Percentiles rank a stretch among this genome's conserved stretches.
Evolutionary conservation across 129 eudicot genomes (phyloP).

Genomic region (Ambrosia trifida): DNA sequence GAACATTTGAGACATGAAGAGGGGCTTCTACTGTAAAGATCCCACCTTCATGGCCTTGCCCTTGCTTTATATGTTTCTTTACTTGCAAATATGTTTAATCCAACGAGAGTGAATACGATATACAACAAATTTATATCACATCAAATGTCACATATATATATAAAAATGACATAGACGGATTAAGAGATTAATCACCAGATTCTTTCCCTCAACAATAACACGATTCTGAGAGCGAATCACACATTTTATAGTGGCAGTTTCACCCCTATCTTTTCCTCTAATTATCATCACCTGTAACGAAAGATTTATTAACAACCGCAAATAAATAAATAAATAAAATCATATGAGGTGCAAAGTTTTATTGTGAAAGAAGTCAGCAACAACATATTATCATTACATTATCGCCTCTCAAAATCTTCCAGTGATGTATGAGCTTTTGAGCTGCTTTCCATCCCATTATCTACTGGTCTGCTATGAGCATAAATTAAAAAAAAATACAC

Average conservation of each 20-base stretch:
- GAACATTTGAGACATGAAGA: conserved; percentile 92
- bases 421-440: conserved; percentile 88
- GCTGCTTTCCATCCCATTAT: conserved; percentile 98
- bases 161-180: background rate
- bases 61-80: conserved; percentile 66
- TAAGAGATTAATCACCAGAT: conserved; percentile 50
- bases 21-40: conserved; percentile 98
- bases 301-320: background rate
- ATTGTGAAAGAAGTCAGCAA: conserved; percentile 4
- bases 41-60: conserved; percentile 70
- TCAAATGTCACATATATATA: background rate
- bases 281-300: conserved; percentile 82
- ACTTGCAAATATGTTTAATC: conserved; percentile 45
- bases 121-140: background rate
- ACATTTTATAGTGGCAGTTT: conserved; percentile 67
- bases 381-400: conserved; percentile 46
- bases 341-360: background rate
- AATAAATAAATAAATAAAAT: too few species aligned
- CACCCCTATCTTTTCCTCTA: conserved; percentile 94
- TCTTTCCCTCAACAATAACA: conserved; percentile 78
- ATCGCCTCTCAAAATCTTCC: conserved; percentile 37
- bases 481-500: too few species aligned
- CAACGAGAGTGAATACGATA: too few species aligned
- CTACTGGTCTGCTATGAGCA: conserved; percentile 8
- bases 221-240: conserved; percentile 37